Percentiles rank a stretch among this genome's conserved stretches.
Conservation (phyloP, 192 early-diverging fungal species). For the Podila verticillata region DNA sequence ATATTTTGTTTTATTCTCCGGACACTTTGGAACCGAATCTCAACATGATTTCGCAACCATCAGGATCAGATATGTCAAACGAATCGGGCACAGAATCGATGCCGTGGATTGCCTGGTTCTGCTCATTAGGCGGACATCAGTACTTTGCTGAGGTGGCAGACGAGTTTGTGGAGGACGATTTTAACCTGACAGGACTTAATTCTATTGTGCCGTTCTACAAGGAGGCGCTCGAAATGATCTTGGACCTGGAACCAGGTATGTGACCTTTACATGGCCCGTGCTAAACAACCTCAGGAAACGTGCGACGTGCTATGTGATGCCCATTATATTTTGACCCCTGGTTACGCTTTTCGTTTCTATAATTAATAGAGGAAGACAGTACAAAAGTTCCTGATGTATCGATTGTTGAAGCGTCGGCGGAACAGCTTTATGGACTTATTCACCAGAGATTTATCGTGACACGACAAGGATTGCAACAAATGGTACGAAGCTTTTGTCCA, state of each 20-base stretch:
- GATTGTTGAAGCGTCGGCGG: constrained; percentile 85
- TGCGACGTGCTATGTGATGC: neutral
- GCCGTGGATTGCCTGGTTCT: constrained; percentile 85
- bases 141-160: constrained; percentile 82
- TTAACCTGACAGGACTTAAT: constrained; percentile 95
- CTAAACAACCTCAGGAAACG: neutral
- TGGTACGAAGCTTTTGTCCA: constrained; percentile 57
- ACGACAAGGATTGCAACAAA: constrained; percentile 83
- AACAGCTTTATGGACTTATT: constrained; percentile 93
- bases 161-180: constrained; percentile 93
- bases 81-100: constrained; percentile 61
- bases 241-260: constrained; percentile 82
- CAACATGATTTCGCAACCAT: neutral
- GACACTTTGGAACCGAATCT: no score
- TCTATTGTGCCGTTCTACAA: constrained; percentile 84
- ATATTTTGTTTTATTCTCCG: no score
- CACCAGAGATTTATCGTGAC: constrained; percentile 94
- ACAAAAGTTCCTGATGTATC: constrained; percentile 75
- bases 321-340: no score
- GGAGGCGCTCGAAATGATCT: constrained; percentile 94
- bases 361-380: constrained; percentile 56
- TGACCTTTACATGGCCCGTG: neutral
- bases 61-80: constrained; percentile 58
- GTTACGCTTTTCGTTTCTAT: neutral
- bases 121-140: constrained; percentile 77